phyloP scores from a whole-genome alignment of 345 rosid genomes.

The Salix suchowensis region DNA sequence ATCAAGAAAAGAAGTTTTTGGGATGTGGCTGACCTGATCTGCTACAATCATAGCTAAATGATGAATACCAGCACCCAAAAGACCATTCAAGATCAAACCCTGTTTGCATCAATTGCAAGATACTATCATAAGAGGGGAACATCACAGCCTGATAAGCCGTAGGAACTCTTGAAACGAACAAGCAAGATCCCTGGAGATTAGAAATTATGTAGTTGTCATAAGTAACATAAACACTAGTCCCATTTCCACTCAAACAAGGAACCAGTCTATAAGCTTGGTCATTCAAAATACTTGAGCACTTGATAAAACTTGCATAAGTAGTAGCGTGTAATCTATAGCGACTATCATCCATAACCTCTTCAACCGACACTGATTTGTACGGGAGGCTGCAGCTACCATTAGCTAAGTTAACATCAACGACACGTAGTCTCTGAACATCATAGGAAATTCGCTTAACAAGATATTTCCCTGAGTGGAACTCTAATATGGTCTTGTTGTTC shows the following conservation, averaged over 20 bases:
- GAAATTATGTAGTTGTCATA: constrained; percentile 7
- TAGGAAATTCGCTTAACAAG: constrained; percentile 31
- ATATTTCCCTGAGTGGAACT: constrained; percentile 23
- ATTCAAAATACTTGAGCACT: constrained; percentile 18
- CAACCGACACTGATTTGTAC: constrained; percentile 14
- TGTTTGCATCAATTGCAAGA: constrained; percentile 20
- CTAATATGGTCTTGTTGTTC: constrained; percentile 24
- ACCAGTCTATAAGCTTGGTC: constrained; percentile 11
- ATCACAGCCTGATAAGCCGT: constrained; percentile 11
- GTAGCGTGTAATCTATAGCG: constrained; percentile 7
- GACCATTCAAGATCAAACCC: constrained; percentile 48
- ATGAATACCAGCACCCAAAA: constrained; percentile 32
- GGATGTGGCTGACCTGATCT: constrained; percentile 5
- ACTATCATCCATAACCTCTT: not conserved
- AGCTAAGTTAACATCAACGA: constrained; percentile 36
- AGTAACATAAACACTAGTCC: constrained; percentile 24
- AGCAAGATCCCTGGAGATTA: constrained; percentile 27
- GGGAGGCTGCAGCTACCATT: constrained; percentile 33
- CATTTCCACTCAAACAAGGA: constrained; percentile 25
- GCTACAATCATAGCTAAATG: constrained; percentile 15
- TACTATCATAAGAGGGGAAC: constrained; percentile 25
- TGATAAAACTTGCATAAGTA: constrained; percentile 24
- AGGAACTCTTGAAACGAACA: constrained; percentile 25
- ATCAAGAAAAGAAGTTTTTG: not conserved
- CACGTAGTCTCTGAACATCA: constrained; percentile 2